Evolutionary conservation across 306 rosid species (phyloP), one percentile per base, ranked within the genome.

Genomic region (Cucumis sativus): DNA sequence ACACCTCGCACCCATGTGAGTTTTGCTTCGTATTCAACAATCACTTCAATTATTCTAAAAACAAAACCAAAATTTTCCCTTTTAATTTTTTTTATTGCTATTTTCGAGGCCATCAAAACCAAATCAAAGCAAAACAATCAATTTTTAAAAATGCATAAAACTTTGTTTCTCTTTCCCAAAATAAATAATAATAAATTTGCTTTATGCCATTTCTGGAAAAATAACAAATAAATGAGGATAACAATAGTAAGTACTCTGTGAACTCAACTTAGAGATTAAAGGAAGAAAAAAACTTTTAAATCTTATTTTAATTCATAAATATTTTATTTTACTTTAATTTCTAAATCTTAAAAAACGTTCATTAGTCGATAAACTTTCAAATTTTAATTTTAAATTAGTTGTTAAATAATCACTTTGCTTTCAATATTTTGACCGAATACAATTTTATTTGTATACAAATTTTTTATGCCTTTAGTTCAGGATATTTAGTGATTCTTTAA

Each of bases 1-100:
- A 67, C 73, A 67, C 52, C 30, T 67, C 73, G 10, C 54, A 39
- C 54, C 73, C 73, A 67, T 67, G 73, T 67, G 73, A 41, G 30
- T 67, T 33, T 33, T 40, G 73, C 73, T 67, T 67, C 33, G 54
- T 41, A 67, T 67, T 67, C 73, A 20, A 67, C 73, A 18, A 67
- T 67, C 54, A 41, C 73, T 67, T 39, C 73, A 66, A 65, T 65
- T 65, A 64, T 37, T 17, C 7, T 30, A 15, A 62, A 30, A 33
- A 30, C 9, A 4, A 28, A 28, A 28, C 30, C 43, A 0, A 33
- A 6, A 2, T 63, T 33, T 65, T 52, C 6, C 2, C 6, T 15
- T 63, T 63, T 1, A 0, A 4, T 6, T 28, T 30, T 61, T 28
- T 25, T 2, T 17, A 65, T 6, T 65, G 71, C 71, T 9, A 65